Base-by-base conservation (phyloP, 2,329 filamentous ascomycete species). In the Fusarium sp. region DNA sequence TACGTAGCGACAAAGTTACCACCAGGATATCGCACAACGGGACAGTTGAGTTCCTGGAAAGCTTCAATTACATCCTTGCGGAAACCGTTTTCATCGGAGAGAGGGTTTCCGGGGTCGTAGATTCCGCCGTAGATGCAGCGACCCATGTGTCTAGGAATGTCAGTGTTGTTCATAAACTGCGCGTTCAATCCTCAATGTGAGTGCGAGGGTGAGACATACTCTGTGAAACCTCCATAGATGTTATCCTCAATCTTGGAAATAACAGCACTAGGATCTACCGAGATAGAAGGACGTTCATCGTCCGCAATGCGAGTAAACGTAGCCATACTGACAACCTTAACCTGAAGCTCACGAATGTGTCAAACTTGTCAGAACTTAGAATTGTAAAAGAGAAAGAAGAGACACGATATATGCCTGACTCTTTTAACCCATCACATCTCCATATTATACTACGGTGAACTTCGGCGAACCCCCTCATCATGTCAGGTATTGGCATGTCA, bases 91-190 rank as follows among this genome's bases (percentile, higher is more conserved):
- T 88, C 84, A 71, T 94, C 92, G 4, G 91, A 90, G n/a, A 94
- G 84, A 5, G 88, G 81, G 77, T 90, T 94, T 33, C 85, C 86
- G 2, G 92, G 92, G 72, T 95, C 92, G 80, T 94, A 95, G 76
- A 96, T 91, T 69, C 93, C 93, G 68, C 92, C 92, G 77, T 96
- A 95, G 76, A 96, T 94, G 83, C 93, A 96, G 66, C 93, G 89
- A 74, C 93, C 93, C 92, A 96, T 96, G 80, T 96, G 93, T 74
- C 91, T 93, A 52, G 13, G 26, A 3, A 12, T 13, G 55, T 68
- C 54, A 61, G 57, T 21, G 23, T n/a, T 18, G 16, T 23, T 12
- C 33, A 11, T 11, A 9, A 38, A n/a, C n/a, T n/a, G n/a, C n/a
- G n/a, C n/a, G 37, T 8, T 10, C 16, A 33, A 33, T 33, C 29